Evolutionary conservation across 352 stramenopile species (phyloP).

Genomic region (Globisporangium rhizosaccharum): DNA sequence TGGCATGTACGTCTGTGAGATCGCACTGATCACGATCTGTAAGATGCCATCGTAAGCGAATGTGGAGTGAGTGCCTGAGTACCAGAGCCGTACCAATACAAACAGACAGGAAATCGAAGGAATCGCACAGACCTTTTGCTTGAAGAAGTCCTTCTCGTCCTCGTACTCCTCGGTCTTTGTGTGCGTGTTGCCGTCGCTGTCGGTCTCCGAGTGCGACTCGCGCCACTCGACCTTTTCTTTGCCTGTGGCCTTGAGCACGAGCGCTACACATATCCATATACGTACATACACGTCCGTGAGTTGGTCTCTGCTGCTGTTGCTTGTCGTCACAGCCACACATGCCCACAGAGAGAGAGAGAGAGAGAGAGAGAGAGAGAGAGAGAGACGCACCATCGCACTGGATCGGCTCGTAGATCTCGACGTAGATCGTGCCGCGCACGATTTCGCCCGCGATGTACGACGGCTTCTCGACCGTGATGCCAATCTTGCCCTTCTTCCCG

Average conservation of each 20-base stretch:
- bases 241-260: slow-evolving; percentile 55
- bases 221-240: slow-evolving; percentile 65
- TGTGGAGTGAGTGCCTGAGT: background rate
- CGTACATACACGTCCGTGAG: background rate
- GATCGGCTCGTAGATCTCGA: slow-evolving; percentile 49
- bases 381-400: slow-evolving; percentile 45
- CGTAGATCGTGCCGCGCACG: slow-evolving; percentile 46
- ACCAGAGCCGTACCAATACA: background rate
- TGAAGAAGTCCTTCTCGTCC: slow-evolving; percentile 59
- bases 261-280: slow-evolving; percentile 8
- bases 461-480: slow-evolving; percentile 41
- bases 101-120: background rate
- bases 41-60: background rate
- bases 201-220: slow-evolving; percentile 23
- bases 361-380: background rate
- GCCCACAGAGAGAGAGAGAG: background rate
- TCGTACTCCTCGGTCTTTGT: slow-evolving; percentile 22
- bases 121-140: slow-evolving; percentile 34
- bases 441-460: slow-evolving; percentile 59
- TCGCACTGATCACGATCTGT: slow-evolving; percentile 45
- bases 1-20: slow-evolving; percentile 25
- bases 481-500: slow-evolving; percentile 60
- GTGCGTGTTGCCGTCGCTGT: slow-evolving; percentile 25
- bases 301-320: background rate
- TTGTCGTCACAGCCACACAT: background rate